Evolutionary conservation across 2,329 filamentous ascomycete genomes (phyloP).

Genomic region (Botrytis fabae): DNA sequence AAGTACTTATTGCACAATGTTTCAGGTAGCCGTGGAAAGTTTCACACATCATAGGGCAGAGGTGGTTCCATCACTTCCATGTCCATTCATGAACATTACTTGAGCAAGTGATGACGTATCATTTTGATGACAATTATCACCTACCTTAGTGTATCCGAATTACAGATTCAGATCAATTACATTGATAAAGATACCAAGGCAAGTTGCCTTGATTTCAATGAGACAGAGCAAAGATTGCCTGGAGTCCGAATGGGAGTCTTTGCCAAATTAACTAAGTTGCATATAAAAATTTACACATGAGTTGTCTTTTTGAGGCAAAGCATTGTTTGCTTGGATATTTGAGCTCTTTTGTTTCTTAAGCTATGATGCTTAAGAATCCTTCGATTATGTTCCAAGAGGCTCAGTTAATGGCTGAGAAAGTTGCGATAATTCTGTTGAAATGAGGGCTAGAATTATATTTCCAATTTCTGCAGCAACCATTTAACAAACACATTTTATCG

Average conservation of each 20-base stretch:
- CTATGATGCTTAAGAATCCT: not conserved
- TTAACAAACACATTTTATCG: not conserved
- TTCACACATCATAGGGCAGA: constrained; percentile 10
- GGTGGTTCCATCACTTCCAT: not conserved
- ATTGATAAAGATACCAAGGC: not conserved
- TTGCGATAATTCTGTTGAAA: not conserved
- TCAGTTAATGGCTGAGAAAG: not conserved
- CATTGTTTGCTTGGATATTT: not conserved
- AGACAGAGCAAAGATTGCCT: not conserved
- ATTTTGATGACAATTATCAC: not conserved
- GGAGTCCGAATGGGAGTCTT: not conserved
- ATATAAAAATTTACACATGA: not conserved
- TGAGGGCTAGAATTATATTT: not conserved
- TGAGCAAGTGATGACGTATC: not conserved
- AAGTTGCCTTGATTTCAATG: not conserved
- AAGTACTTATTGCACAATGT: not conserved
- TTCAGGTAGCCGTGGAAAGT: not conserved
- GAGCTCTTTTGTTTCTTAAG: not conserved
- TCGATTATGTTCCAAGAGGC: not conserved
- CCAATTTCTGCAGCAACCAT: not conserved
- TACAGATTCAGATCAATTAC: not conserved
- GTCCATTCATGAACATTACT: not conserved
- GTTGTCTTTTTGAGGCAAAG: not conserved
- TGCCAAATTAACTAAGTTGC: not conserved
- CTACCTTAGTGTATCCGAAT: not conserved